These are phyloP conservation scores for Candida caryicola DNA, from an alignment of 805 yeast species.

Conservation along the genomic window DNA sequence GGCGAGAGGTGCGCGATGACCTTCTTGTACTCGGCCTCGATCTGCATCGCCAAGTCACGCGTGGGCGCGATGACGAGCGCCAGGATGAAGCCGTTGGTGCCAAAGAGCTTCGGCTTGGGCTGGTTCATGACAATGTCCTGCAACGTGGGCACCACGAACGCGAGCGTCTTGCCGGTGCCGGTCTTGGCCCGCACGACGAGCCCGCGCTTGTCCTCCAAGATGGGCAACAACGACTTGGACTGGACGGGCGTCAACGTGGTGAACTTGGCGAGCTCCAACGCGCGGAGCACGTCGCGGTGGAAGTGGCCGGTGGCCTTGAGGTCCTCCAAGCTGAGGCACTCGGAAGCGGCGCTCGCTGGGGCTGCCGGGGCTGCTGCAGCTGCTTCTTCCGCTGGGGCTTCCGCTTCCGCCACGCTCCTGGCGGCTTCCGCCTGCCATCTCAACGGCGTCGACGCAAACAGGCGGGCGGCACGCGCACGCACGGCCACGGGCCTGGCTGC, in stretches of 20 bases:
- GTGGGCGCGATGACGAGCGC: conserved; percentile 82
- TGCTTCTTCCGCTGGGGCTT: background rate
- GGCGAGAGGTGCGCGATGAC: conserved; percentile 28
- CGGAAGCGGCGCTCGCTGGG: background rate
- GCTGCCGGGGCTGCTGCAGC: background rate
- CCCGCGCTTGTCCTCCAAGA: conserved; percentile 53
- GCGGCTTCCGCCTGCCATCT: background rate
- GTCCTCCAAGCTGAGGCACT: conserved; percentile 3
- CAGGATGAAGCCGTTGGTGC: conserved; percentile 18
- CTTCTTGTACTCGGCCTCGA: conserved; percentile 59
- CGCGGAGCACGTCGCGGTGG: conserved; percentile 14
- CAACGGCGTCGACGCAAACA: background rate
- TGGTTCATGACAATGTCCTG: conserved; percentile 46
- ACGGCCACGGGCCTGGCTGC: background rate
- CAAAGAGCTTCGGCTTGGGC: conserved; percentile 21
- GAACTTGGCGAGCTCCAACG: conserved; percentile 45
- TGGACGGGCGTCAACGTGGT: conserved; percentile 67
- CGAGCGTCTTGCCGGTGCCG: conserved; percentile 93
- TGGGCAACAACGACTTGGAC: conserved; percentile 56
- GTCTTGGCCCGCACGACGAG: conserved; percentile 88
- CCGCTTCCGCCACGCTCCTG: background rate
- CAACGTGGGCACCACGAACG: conserved; percentile 78
- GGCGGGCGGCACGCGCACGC: background rate
- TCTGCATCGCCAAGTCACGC: conserved; percentile 86
- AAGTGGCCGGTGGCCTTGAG: conserved; percentile 6